phyloP scores from a whole-genome alignment of 768 basidiomycete genomes.

The Leccinum aurantiacum region DNA sequence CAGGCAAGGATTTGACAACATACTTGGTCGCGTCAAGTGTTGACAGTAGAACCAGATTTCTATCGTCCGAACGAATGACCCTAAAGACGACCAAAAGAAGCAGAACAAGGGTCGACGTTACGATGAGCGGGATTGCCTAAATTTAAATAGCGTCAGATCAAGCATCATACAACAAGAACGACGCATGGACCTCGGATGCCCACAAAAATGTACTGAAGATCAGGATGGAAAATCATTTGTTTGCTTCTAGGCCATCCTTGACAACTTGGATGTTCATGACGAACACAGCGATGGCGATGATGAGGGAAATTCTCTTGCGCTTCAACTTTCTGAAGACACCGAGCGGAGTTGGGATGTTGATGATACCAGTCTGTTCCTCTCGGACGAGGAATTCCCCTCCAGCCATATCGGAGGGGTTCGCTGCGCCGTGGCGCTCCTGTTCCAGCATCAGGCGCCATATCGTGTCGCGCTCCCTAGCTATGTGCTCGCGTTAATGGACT shows the following conservation, averaged over 20 bases:
- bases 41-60: too few species aligned
- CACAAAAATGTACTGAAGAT: conserved; percentile 90
- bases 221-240: conserved; percentile 88
- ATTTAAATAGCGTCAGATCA: too few species aligned
- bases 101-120: too few species aligned
- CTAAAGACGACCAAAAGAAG: too few species aligned
- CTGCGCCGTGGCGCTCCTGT: conserved; percentile 63
- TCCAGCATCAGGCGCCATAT: conserved; percentile 97
- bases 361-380: conserved; percentile 36
- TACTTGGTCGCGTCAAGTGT: too few species aligned
- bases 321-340: conserved; percentile 61
- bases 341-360: conserved; percentile 59
- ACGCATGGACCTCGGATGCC: conserved; percentile 75
- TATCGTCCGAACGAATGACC: too few species aligned
- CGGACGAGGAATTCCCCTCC: conserved; percentile 46
- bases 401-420: conserved; percentile 34
- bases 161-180: too few species aligned
- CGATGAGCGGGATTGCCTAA: too few species aligned
- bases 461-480: conserved; percentile 97
- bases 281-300: conserved; percentile 56
- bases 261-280: conserved; percentile 59
- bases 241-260: conserved; percentile 62
- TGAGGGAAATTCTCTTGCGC: conserved; percentile 55
- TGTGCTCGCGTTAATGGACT: conserved; percentile 88
- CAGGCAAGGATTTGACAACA: too few species aligned